Evolutionary conservation across 495 filamentous ascomycete species (phyloP).

Genomic region (Penicillium riverlandense): DNA sequence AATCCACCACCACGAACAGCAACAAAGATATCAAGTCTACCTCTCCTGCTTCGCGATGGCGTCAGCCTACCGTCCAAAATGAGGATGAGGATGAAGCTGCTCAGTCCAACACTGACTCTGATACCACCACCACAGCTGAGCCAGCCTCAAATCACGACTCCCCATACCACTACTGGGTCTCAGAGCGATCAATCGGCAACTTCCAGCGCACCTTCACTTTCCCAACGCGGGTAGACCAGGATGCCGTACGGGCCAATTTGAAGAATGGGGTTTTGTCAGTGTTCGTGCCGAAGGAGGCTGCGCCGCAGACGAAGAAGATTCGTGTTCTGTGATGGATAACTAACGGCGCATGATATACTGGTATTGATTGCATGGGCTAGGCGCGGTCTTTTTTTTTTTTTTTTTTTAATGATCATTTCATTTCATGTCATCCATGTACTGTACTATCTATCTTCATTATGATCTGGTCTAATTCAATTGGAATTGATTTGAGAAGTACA

Average conservation of each 20-base stretch:
- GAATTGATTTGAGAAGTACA: no score
- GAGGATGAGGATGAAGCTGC: slow-evolving; percentile 33
- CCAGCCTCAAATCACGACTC: slow-evolving; percentile 16
- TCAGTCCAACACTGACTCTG: slow-evolving; percentile 3
- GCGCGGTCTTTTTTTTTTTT: no score
- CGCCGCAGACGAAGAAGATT: slow-evolving; percentile 45
- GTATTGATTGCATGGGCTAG: no score
- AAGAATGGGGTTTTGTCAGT: slow-evolving; percentile 70
- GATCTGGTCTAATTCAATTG: no score
- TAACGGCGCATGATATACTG: no score
- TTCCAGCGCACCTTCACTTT: slow-evolving; percentile 79
- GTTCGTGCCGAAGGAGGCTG: slow-evolving; percentile 67
- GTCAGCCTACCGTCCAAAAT: slow-evolving; percentile 61
- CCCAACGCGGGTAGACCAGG: slow-evolving; percentile 65
- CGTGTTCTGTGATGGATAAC: slow-evolving; percentile 40
- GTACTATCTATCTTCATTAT: no score
- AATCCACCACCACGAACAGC: slow-evolving; percentile 16
- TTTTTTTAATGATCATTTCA: no score
- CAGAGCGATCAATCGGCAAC: slow-evolving; percentile 71
- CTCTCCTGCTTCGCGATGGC: slow-evolving; percentile 7
- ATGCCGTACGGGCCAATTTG: slow-evolving; percentile 65
- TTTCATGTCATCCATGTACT: no score
- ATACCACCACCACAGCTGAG: slow-evolving; percentile 5
- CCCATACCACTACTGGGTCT: slow-evolving; percentile 65
- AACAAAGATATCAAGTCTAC: slow-evolving; percentile 1